Base-by-base conservation (phyloP, 2,329 filamentous ascomycete genomes). In the Aspergillus nomiae region DNA sequence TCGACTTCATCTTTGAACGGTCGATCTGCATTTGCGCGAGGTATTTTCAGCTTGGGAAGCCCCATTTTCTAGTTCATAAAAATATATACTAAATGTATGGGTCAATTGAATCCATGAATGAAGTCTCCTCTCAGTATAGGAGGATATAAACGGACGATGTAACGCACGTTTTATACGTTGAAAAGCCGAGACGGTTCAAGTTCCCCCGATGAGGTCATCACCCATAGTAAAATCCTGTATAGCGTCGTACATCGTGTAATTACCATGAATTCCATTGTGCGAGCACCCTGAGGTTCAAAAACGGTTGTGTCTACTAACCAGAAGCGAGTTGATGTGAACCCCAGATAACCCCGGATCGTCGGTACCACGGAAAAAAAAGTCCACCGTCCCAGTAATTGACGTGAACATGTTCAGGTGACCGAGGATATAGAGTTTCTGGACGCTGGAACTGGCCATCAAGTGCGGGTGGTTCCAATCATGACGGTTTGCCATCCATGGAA, bases 31-130 rank as follows among this genome's bases (percentile, higher is more conserved):
- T 51, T 32, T 59, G 30, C 57, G 3, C 19, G 16, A 28, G 57
- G 57, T 11, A 28, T n/a, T 30, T 59, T 59, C 36, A 59, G 21
- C 8, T 59, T 59, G 4, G 32, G 57, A 30, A 59, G 21, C 30
- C 46, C 32, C 57, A 59, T 59, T 12, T 9, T 51, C 16, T 32
- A 11, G 48, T 21, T 2, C 6, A 10, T n/a, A 28, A 8, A 30
- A 19, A 9, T 30, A 19, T 12, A 24, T 24, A 7, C 4, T 1
- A 24, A 36, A 48, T 3, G 12, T 14, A 10, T 8, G n/a, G 21
- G 24, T 14, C 21, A 48, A 48, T 24, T 26, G 24, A 48, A 19
- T 41, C 19, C 7, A 41, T 10, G 9, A 41, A 41, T n/a, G 38
- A 9, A n/a, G 38, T n/a, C 3, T 41, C 0, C 16, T n/a, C 3